These are phyloP conservation scores for Lasiodiplodia hormozganensis DNA, from an alignment of 2,329 filamentous ascomycete species.

Conservation along the genomic window DNA sequence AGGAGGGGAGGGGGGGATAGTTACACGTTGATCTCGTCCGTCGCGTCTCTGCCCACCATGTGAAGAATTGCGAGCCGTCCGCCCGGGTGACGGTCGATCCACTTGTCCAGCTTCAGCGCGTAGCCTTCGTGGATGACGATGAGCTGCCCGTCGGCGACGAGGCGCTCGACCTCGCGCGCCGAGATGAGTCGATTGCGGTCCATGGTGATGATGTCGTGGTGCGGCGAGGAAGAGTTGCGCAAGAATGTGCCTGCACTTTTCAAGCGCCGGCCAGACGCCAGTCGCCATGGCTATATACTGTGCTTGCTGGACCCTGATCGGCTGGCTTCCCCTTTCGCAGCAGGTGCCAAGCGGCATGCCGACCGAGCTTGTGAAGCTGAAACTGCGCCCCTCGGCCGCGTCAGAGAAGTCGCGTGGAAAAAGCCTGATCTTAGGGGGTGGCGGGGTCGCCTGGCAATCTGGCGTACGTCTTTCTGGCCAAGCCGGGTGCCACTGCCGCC, in stretches of 20 bases:
- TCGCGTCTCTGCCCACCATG: slow-evolving; percentile 67
- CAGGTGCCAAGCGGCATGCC: background rate
- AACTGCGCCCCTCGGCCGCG: slow-evolving; percentile 24
- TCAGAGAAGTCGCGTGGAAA: background rate
- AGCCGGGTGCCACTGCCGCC: too few relatives aligned
- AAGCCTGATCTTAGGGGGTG: too few relatives aligned
- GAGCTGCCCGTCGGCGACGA: slow-evolving; percentile 62
- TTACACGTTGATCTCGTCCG: slow-evolving; percentile 66
- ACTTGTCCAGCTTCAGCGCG: slow-evolving; percentile 63
- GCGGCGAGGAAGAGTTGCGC: background rate
- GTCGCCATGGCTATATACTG: background rate
- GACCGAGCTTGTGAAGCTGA: slow-evolving; percentile 9
- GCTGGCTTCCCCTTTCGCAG: background rate
- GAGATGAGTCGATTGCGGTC: slow-evolving; percentile 54
- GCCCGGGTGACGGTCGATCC: slow-evolving; percentile 66
- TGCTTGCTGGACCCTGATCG: slow-evolving; percentile 12
- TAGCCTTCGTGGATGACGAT: slow-evolving; percentile 64
- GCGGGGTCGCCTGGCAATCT: too few relatives aligned
- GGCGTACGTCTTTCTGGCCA: too few relatives aligned
- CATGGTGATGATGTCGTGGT: slow-evolving; percentile 1
- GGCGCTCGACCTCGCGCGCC: slow-evolving; percentile 54
- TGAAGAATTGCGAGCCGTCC: slow-evolving; percentile 66
- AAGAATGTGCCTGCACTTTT: background rate
- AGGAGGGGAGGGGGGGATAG: slow-evolving; percentile 20
- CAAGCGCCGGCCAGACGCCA: background rate